phyloP scores from a whole-genome alignment of 2,329 filamentous ascomycete genomes.

The Alternaria burnsii region DNA sequence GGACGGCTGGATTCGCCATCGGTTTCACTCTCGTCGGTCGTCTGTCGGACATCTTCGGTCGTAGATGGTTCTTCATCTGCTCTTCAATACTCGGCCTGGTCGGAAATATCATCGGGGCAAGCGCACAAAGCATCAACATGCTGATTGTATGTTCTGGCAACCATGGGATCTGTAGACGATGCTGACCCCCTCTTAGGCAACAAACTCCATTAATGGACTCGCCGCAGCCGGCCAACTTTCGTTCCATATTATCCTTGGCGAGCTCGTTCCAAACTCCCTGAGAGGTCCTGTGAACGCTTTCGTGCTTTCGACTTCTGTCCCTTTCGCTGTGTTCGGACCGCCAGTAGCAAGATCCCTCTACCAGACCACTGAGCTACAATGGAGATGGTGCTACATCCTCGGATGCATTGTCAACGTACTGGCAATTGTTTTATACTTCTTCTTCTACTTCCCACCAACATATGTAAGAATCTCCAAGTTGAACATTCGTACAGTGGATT shows the following conservation, averaged over 20 bases:
- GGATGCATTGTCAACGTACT: conserved; percentile 42
- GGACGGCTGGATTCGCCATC: conserved; percentile 47
- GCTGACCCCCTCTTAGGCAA: conserved; percentile 25
- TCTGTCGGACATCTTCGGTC: conserved; percentile 51
- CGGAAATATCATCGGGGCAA: conserved; percentile 50
- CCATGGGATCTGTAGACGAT: background rate
- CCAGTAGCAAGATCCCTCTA: conserved; percentile 42
- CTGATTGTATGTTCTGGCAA: conserved; percentile 31
- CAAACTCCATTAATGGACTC: conserved; percentile 48
- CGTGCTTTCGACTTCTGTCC: conserved; percentile 40
- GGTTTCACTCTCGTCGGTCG: conserved; percentile 51
- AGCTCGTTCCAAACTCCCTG: conserved; percentile 48
- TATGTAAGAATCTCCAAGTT: conserved; percentile 30
- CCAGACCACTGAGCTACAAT: conserved; percentile 41
- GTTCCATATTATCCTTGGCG: conserved; percentile 50
- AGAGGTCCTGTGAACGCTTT: conserved; percentile 49
- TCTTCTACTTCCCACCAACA: conserved; percentile 50
- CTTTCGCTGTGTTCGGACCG: conserved; percentile 44
- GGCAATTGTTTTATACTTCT: conserved; percentile 41
- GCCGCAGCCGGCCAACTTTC: conserved; percentile 52
- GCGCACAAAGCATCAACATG: conserved; percentile 45
- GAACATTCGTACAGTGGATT: background rate
- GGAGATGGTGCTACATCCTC: conserved; percentile 46
- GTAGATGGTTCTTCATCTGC: conserved; percentile 48
- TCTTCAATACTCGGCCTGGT: conserved; percentile 45